Base-by-base conservation (phyloP, 768 basidiomycete species). In the Hygrocybe punicea region DNA sequence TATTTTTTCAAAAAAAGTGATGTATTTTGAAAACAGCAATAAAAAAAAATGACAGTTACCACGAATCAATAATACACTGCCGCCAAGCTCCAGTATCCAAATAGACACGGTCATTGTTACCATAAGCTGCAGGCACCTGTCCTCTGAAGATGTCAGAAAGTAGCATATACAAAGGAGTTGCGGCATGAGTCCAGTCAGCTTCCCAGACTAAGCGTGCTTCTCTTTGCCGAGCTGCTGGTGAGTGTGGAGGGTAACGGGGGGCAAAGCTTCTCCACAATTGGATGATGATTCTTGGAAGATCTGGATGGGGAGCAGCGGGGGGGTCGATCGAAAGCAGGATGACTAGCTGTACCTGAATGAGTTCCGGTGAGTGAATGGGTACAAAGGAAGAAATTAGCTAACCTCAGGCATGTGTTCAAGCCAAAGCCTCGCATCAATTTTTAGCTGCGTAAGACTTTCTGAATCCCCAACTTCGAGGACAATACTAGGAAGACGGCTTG, bases 91-190 rank as follows among this genome's bases (percentile, higher is more conserved):
- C 60, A 61, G 54, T 52, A 55, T 59, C 55, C 23, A 55, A 55
- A 24, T 24, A 13, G 24, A 46, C 53, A 51, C 53, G 47, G 51
- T 59, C 55, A 53, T 56, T 57, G 37, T 54, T 49, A 57, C 60
- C 62, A 55, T 59, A 55, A 46, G 25, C 53, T 14, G 47, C 46
- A 49, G 60, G 62, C 21, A 46, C 58, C 25, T 47, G 60, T 55
- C 53, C 58, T 58, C 58, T 53, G 56, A 64, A 62, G 47, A 64
- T 64, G 53, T 62, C 61, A 45, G 44, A 48, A 52, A 64, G 58
- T 19, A 62, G 53, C 6, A 63, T 55, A 51, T 63, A 63, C 2
- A 60, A 35, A 23, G 40, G 50, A 48, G 57, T 59, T 49, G 55
- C 51, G 10, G 19, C 40, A 42, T 57, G 42, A 45, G 63, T 64